Evolutionary conservation across 2,329 filamentous ascomycete genomes (phyloP).

Genomic region (Sarocladium oryzae): DNA sequence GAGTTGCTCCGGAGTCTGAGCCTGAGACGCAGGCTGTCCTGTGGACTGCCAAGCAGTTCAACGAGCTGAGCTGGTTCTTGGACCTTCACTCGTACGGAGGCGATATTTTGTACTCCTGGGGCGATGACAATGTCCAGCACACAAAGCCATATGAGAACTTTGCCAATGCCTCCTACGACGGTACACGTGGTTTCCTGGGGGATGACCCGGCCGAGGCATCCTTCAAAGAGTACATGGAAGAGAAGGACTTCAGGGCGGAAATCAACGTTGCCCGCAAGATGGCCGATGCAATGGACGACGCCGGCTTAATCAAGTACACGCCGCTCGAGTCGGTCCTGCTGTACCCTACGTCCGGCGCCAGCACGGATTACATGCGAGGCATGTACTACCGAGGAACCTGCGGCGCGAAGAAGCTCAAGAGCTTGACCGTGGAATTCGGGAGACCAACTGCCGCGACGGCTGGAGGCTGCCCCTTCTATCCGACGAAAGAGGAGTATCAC

Average conservation of each 20-base stretch:
- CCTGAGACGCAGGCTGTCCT: constrained; percentile 49
- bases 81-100: constrained; percentile 51
- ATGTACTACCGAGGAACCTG: constrained; percentile 31
- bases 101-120: constrained; percentile 49
- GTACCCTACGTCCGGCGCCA: constrained; percentile 39
- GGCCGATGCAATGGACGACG: constrained; percentile 30
- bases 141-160: constrained; percentile 42
- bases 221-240: constrained; percentile 40
- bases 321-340: constrained; percentile 32
- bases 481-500: constrained; percentile 34
- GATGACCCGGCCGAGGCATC: constrained; percentile 23
- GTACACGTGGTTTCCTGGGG: constrained; percentile 39
- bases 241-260: constrained; percentile 29
- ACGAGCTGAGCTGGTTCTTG: constrained; percentile 48
- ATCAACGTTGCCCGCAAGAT: constrained; percentile 27
- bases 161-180: constrained; percentile 44
- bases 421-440: constrained; percentile 43
- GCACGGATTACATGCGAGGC: constrained; percentile 40
- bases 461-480: constrained; percentile 36
- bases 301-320: constrained; percentile 29
- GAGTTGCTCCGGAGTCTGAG: constrained; percentile 45
- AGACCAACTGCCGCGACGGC: constrained; percentile 14
- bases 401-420: constrained; percentile 28
- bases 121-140: constrained; percentile 46
- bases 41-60: constrained; percentile 43